phyloP scores from a whole-genome alignment of 371 early-diverging fungal species.

The Lichtheimia ramosa region DNA sequence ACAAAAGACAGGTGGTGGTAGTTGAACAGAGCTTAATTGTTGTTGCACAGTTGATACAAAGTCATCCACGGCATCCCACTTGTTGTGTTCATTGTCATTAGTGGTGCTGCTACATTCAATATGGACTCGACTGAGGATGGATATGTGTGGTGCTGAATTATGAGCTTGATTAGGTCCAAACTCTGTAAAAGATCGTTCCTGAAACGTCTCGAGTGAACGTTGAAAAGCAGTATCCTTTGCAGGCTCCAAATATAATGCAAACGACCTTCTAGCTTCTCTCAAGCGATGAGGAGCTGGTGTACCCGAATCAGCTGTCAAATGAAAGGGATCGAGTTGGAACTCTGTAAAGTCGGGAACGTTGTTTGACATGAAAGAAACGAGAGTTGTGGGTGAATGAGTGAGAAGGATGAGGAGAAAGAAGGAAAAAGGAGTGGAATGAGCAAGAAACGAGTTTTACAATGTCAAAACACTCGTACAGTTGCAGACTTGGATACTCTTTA shows the following conservation, averaged over 20 bases:
- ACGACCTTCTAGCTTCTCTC: constrained; percentile 18
- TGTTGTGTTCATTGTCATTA: neutral
- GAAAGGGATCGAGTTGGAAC: constrained; percentile 23
- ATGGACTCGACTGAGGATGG: constrained; percentile 18
- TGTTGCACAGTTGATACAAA: constrained; percentile 10
- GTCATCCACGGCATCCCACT: constrained; percentile 15
- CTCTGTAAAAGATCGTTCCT: constrained; percentile 17
- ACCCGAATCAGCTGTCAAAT: constrained; percentile 11
- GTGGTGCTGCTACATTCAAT: constrained; percentile 15
- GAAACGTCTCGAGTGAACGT: constrained; percentile 15
- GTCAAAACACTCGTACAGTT: too few relatives aligned
- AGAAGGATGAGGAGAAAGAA: neutral
- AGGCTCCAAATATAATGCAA: constrained; percentile 19
- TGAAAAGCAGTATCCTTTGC: constrained; percentile 5
- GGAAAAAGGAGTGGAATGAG: neutral
- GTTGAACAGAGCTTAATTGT: constrained; percentile 1
- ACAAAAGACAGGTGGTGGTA: constrained; percentile 15
- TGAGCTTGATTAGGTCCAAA: constrained; percentile 28
- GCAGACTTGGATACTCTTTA: too few relatives aligned
- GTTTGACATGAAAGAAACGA: neutral
- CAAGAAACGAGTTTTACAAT: neutral
- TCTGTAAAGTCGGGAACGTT: constrained; percentile 22
- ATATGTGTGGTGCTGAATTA: constrained; percentile 16
- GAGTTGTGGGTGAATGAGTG: neutral
- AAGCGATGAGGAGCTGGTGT: constrained; percentile 21